phyloP scores from a whole-genome alignment of 495 filamentous ascomycete genomes.

The Cercophora newfieldiana region DNA sequence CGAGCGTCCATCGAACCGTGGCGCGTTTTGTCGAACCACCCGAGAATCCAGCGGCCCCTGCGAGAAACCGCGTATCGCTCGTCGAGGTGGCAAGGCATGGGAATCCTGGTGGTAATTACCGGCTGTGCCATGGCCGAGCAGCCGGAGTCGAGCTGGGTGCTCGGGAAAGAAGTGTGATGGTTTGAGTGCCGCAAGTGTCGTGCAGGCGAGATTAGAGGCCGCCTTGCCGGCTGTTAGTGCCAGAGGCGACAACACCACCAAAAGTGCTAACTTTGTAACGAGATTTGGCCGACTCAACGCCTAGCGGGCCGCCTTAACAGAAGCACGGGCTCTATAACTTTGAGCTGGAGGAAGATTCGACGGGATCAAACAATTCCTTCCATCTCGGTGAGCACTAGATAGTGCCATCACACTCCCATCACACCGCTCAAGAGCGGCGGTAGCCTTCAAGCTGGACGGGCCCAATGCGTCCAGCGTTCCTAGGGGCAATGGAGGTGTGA shows the following conservation, averaged over 20 bases:
- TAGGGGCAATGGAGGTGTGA: no score
- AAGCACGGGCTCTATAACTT: slow-evolving; percentile 14
- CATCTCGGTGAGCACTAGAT: slow-evolving; percentile 5
- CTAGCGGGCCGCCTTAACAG: not conserved
- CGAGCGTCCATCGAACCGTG: not conserved
- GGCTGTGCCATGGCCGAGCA: slow-evolving; percentile 33
- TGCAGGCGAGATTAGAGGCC: slow-evolving; percentile 12
- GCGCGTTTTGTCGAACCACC: slow-evolving; percentile 8
- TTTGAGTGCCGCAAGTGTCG: slow-evolving; percentile 8
- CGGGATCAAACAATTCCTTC: slow-evolving; percentile 7
- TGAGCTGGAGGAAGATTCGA: slow-evolving; percentile 8
- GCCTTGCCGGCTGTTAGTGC: slow-evolving; percentile 3
- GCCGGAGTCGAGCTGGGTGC: slow-evolving; percentile 26
- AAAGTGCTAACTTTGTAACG: not conserved
- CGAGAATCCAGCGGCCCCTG: not conserved
- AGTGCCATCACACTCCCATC: slow-evolving; percentile 7
- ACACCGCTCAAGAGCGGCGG: slow-evolving; percentile 2
- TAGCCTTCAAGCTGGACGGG: not conserved
- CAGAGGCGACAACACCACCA: not conserved
- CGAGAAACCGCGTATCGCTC: not conserved
- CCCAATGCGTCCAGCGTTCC: no score
- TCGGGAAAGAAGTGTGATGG: slow-evolving; percentile 12
- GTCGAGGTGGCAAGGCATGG: slow-evolving; percentile 1
- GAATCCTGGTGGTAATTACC: slow-evolving; percentile 21
- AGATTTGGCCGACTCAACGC: slow-evolving; percentile 14